These are phyloP conservation scores for Cordyceps militaris DNA, from an alignment of 2,329 filamentous ascomycete species.

Conservation along the genomic window DNA sequence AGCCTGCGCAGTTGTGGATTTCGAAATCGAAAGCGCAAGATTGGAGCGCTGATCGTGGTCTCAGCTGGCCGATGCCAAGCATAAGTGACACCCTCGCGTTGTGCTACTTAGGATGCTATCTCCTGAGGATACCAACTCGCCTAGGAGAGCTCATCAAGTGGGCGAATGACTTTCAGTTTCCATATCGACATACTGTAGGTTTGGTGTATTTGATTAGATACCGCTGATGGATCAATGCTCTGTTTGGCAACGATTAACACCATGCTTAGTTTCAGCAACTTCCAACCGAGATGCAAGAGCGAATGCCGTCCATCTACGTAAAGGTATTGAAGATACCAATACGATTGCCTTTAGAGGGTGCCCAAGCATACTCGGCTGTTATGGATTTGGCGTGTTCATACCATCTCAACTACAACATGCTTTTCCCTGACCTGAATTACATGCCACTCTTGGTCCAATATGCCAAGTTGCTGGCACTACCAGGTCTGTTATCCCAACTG, in stretches of 20 bases:
- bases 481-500: conserved; percentile 41
- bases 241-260: background rate
- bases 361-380: conserved; percentile 58
- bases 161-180: conserved; percentile 59
- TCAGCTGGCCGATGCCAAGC: conserved; percentile 52
- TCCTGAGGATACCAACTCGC: conserved; percentile 70
- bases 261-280: conserved; percentile 43
- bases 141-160: conserved; percentile 66
- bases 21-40: conserved; percentile 29
- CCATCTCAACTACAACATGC: conserved; percentile 59
- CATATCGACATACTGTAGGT: conserved; percentile 62
- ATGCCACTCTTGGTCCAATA: conserved; percentile 62
- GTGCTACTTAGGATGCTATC: conserved; percentile 70
- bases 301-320: conserved; percentile 56
- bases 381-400: conserved; percentile 58
- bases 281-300: conserved; percentile 57
- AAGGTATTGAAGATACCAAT: conserved; percentile 47
- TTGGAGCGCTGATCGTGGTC: conserved; percentile 38
- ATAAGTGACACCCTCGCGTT: conserved; percentile 69
- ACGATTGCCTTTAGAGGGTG: conserved; percentile 36
- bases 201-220: background rate
- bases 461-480: conserved; percentile 65
- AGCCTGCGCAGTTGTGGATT: conserved; percentile 23
- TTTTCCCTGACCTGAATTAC: conserved; percentile 66
- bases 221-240: background rate